These are phyloP conservation scores for Xylariaceae sp. DNA, from an alignment of 2,329 filamentous ascomycete genomes.

Conservation along the genomic window DNA sequence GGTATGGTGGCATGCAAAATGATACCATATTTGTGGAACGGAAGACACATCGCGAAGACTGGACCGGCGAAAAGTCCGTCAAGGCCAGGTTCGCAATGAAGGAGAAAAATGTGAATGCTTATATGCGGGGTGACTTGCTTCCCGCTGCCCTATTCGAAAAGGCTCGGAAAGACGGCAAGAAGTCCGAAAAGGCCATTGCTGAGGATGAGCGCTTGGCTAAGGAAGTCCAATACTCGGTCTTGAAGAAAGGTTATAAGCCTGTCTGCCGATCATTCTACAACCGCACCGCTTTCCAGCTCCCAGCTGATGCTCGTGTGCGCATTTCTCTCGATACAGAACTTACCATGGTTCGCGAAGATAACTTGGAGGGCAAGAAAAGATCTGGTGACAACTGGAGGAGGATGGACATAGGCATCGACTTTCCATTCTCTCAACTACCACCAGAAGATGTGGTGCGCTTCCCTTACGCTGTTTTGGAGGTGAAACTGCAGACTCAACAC, in stretches of 20 bases:
- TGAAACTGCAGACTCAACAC: slow-evolving; percentile 94
- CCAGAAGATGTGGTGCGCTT: slow-evolving; percentile 84
- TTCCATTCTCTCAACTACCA: slow-evolving; percentile 85
- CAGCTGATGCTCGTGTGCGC: slow-evolving; percentile 90
- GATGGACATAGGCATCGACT: slow-evolving; percentile 97
- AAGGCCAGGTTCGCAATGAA: slow-evolving; percentile 94
- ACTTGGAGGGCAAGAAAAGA: slow-evolving; percentile 74
- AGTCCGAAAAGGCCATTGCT: slow-evolving; percentile 84
- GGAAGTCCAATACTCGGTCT: slow-evolving; percentile 89
- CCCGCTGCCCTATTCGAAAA: slow-evolving; percentile 94
- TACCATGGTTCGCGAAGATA: slow-evolving; percentile 93
- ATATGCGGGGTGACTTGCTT: slow-evolving; percentile 78
- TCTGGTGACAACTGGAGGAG: slow-evolving; percentile 90
- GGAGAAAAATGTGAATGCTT: slow-evolving; percentile 96
- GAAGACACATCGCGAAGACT: slow-evolving; percentile 97
- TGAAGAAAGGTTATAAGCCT: slow-evolving; percentile 82
- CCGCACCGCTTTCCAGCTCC: slow-evolving; percentile 94
- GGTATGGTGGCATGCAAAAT: slow-evolving; percentile 95
- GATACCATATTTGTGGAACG: slow-evolving; percentile 96
- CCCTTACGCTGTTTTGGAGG: slow-evolving; percentile 93
- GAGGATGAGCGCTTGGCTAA: slow-evolving; percentile 85
- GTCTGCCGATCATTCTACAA: slow-evolving; percentile 98
- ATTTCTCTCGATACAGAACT: slow-evolving; percentile 96
- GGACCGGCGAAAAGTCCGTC: slow-evolving; percentile 98
- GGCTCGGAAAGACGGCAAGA: slow-evolving; percentile 91